Evolutionary conservation across 2,329 filamentous ascomycete genomes (phyloP), one percentile per base, ranked within the genome.

Genomic region (Penicillium hordei): DNA sequence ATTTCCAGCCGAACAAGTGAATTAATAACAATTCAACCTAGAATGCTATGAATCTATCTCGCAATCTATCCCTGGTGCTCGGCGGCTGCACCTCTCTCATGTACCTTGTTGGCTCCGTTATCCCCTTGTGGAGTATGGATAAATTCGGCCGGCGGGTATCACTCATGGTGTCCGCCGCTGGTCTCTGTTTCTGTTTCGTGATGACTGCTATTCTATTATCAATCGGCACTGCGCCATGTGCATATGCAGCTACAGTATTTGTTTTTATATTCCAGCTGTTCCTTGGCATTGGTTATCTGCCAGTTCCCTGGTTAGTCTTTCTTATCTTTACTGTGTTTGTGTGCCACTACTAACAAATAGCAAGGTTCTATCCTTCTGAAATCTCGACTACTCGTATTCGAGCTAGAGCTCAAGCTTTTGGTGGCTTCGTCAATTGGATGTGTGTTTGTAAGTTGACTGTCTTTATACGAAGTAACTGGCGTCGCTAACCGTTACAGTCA

Each of bases 31-130:
- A 27, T 13, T 4, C 1, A 23, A 21, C 23, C 17, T 3, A 56
- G 43, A 61, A 72, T 1, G 72, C 70, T 10, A 77, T 79, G 71
- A 62, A 69, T 2, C 59, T 80, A 4, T 68, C 69, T 13, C 75
- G 79, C 1, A 76, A 82, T n/a, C 69, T 84, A 34, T 80, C 82
- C 33, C 70, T 85, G 39, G 76, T 85, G 5, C 71, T 85, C 1
- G 82, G 81, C 23, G 82, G 83, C 4, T 75, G 70, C 51, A 74
- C 71, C 31, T 72, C 72, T 23, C 70, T 71, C 46, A 75, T 72
- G 0, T 80, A 77, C 53, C 65, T 79, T 9, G 69, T 76, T 15
- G 76, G 75, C 8, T 76, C 73, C 0, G 67, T 72, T 2, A 78
- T 79, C 52, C 76, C 78, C 0, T 65, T 79, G 4, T 72, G 75